Conservation (phyloP, 2,329 filamentous ascomycete species). For the Aciculosporium take region DNA sequence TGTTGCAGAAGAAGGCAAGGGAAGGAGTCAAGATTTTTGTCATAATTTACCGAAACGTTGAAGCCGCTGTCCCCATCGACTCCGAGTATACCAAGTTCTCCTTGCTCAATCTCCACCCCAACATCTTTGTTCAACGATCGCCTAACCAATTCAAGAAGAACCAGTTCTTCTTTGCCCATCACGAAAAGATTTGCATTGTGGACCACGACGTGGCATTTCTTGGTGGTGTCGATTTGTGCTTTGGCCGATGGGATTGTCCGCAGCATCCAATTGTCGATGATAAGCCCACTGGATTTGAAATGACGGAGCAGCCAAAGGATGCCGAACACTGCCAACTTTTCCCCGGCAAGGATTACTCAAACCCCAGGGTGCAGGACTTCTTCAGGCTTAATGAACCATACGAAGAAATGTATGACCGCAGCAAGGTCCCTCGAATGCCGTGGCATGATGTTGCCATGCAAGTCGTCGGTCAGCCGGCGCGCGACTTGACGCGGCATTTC, state of each 20-base stretch:
- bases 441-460: slow-evolving; percentile 99
- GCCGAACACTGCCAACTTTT: slow-evolving; percentile 91
- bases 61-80: slow-evolving; percentile 92
- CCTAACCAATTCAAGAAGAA: slow-evolving; percentile 98
- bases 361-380: slow-evolving; percentile 89
- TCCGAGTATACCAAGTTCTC: slow-evolving; percentile 98
- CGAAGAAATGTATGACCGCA: slow-evolving; percentile 96
- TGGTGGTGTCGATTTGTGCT: slow-evolving; percentile 90
- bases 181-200: slow-evolving; percentile 94
- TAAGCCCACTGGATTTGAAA: slow-evolving; percentile 87
- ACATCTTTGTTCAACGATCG: slow-evolving; percentile 89
- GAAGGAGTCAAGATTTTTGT: slow-evolving; percentile 97
- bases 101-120: slow-evolving; percentile 84
- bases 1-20: slow-evolving; percentile 83
- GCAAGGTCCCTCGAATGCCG: slow-evolving; percentile 80
- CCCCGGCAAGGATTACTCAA: slow-evolving; percentile 97
- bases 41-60: slow-evolving; percentile 95
- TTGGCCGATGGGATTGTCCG: slow-evolving; percentile 93
- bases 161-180: slow-evolving; percentile 98
- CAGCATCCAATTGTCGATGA: slow-evolving; percentile 85
- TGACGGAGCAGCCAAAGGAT: slow-evolving; percentile 60
- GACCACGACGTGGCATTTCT: slow-evolving; percentile 94
- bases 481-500: slow-evolving; percentile 89
- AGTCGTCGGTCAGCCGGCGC: slow-evolving; percentile 85
- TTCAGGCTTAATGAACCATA: slow-evolving; percentile 87